Evolutionary conservation across 805 yeast species (phyloP).

Genomic region (Candida namnaoensis): DNA sequence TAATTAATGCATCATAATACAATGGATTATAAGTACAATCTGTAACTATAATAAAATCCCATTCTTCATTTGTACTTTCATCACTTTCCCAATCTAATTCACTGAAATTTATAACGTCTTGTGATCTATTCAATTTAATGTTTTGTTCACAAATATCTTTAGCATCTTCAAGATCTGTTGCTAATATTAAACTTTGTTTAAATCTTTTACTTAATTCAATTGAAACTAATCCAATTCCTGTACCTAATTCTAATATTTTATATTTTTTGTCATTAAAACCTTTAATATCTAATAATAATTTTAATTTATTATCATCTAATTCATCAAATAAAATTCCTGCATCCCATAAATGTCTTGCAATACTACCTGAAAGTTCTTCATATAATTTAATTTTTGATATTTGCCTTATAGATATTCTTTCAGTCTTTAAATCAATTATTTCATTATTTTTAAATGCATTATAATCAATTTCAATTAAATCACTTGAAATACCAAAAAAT

Average conservation of each 20-base stretch:
- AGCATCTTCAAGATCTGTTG: slow-evolving; percentile 31
- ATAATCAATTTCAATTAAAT: slow-evolving; percentile 1
- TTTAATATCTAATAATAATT: slow-evolving; percentile 3
- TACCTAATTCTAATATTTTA: slow-evolving; percentile 28
- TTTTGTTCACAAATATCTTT: slow-evolving; percentile 24
- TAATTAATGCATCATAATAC: slow-evolving; percentile 25
- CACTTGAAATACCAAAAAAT: slow-evolving; percentile 10
- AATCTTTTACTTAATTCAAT: slow-evolving; percentile 18
- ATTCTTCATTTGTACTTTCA: slow-evolving; percentile 7
- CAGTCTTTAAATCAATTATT: slow-evolving; percentile 7
- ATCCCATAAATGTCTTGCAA: slow-evolving; percentile 36
- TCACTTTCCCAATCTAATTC: slow-evolving; percentile 29
- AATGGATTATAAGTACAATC: slow-evolving; percentile 35
- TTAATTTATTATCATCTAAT: slow-evolving; percentile 2
- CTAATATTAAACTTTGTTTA: slow-evolving; percentile 10
- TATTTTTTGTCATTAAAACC: not conserved
- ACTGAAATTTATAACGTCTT: slow-evolving; percentile 13
- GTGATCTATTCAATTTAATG: slow-evolving; percentile 14
- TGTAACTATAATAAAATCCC: slow-evolving; percentile 30
- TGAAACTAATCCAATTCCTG: slow-evolving; percentile 34
- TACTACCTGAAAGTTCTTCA: slow-evolving; percentile 30
- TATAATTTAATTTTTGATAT: slow-evolving; percentile 7
- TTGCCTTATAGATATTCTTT: slow-evolving; percentile 9
- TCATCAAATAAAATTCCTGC: slow-evolving; percentile 21
- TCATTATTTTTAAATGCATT: not conserved